Base-by-base conservation (phyloP, 1,284 basidiomycete species). In the Apiotrichum mycotoxinovorans region DNA sequence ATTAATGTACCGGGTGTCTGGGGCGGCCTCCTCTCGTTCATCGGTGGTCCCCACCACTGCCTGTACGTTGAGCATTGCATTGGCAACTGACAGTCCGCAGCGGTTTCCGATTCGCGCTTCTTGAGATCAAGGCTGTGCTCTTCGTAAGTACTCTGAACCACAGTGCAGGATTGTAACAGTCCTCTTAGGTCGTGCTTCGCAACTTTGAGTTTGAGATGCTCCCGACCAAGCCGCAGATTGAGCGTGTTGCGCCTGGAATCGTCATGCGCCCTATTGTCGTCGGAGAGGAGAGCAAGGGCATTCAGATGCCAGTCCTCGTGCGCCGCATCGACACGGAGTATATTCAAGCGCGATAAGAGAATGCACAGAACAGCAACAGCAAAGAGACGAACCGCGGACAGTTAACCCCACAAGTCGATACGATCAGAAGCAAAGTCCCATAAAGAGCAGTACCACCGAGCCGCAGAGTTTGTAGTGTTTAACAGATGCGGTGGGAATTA, bases 61-160 rank as follows among this genome's bases (percentile, higher is more conserved):
- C 86, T 88, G 64, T 70, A 35, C 20, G 66, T 63, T 17, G 8
- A 2, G 18, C 14, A 30, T 5, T n/a, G 4, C 15, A 2, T 11
- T n/a, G n/a, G 37, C 35, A 4, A 41, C 43, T 48, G 44, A 56
- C 34, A 33, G 12, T 27, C 33, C 12, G 20, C 42, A 70, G 62
- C 63, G 86, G 87, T 9, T 87, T 83, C 69, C 81, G 82, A 63
- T 88, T 89, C 66, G 85, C 87, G 8, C 65, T 89, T 48, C 79
- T 81, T 26, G 86, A 89, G 67, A 84, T 82, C 73, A 85, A 85
- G 67, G 82, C 80, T 0, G 74, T 86, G 9, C 62, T 86, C 10
- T 86, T 84, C 64, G 80, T 82, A 22, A 30, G 46, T 25, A 8
- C 20, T 38, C 20, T 10, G 5, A n/a, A 35, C 25, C 18, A 3